phyloP scores from a whole-genome alignment of 2,329 filamentous ascomycete species.

The Cryphonectria parasitica region DNA sequence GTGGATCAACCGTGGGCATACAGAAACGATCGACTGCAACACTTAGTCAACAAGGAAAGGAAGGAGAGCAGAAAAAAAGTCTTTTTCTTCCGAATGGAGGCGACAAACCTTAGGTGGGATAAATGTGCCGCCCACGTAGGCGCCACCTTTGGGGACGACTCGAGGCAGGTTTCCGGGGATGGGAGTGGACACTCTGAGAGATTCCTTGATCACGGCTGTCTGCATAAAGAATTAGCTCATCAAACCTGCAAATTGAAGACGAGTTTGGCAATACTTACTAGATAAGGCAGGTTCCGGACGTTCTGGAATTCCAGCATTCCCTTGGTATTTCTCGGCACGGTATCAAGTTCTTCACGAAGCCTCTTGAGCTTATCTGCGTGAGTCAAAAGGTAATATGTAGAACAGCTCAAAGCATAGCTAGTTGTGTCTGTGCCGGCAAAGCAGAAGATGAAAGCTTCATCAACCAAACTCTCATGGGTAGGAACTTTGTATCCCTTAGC shows the following conservation, averaged over 20 bases:
- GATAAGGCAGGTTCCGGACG: not conserved
- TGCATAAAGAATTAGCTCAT: not conserved
- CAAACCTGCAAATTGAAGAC: not conserved
- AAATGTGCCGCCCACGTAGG: not conserved
- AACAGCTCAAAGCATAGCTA: slow-evolving; percentile 3
- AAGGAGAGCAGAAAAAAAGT: too few species aligned
- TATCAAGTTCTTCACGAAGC: slow-evolving; percentile 2
- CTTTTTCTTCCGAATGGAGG: not conserved
- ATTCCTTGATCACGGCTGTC: slow-evolving; percentile 10
- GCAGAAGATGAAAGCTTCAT: slow-evolving; percentile 13
- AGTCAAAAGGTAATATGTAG: slow-evolving; percentile 15
- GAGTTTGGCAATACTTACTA: not conserved
- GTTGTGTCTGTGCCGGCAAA: slow-evolving; percentile 18
- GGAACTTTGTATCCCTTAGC: not conserved
- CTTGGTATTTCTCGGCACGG: not conserved
- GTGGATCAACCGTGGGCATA: not conserved
- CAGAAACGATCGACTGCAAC: not conserved
- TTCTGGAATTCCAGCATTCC: not conserved
- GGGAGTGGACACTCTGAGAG: slow-evolving; percentile 1
- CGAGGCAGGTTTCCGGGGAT: slow-evolving; percentile 10
- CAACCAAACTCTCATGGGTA: slow-evolving; percentile 7
- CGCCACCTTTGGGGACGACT: not conserved
- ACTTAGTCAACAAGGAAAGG: not conserved
- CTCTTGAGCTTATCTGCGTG: slow-evolving; percentile 3
- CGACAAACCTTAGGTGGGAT: not conserved